phyloP scores from a whole-genome alignment of 2,329 filamentous ascomycete species.

The Penicillium expansum region DNA sequence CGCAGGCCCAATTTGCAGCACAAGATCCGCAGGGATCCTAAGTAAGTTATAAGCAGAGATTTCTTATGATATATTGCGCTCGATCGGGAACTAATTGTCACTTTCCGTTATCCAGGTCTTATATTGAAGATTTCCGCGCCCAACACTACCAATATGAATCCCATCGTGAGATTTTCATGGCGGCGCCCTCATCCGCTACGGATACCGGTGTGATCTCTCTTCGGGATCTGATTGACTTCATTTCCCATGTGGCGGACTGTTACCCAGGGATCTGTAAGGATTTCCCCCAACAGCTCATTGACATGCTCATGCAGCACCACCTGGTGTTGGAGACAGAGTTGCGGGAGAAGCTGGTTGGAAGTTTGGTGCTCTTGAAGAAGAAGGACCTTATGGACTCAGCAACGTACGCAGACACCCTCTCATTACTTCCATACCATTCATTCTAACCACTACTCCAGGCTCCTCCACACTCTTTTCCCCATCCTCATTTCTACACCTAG shows the following conservation, averaged over 20 bases:
- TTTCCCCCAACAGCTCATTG: conserved; percentile 78
- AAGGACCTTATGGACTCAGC: conserved; percentile 90
- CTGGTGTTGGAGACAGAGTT: conserved; percentile 76
- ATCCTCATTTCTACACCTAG: conserved; percentile 88
- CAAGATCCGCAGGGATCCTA: conserved; percentile 84
- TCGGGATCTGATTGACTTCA: conserved; percentile 86
- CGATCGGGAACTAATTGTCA: conserved; percentile 4
- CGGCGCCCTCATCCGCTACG: conserved; percentile 74
- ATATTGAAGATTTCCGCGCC: conserved; percentile 81
- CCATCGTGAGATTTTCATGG: conserved; percentile 85
- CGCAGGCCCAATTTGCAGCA: conserved; percentile 77
- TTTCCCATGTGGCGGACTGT: conserved; percentile 90
- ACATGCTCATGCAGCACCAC: conserved; percentile 79
- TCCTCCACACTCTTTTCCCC: conserved; percentile 90
- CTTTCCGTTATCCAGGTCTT: conserved; percentile 58
- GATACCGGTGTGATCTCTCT: conserved; percentile 78
- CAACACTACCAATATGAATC: conserved; percentile 92
- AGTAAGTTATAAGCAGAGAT: conserved; percentile 48
- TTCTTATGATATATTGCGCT: neutral
- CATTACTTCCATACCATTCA: neutral
- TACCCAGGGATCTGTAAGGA: conserved; percentile 75
- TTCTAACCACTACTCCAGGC: conserved; percentile 31
- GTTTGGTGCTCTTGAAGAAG: conserved; percentile 78
- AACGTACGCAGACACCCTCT: conserved; percentile 42
- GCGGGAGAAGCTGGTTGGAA: conserved; percentile 90